Evolutionary conservation across 2,329 filamentous ascomycete species (phyloP), one percentile per base, ranked within the genome.

Genomic region (Phialophora verrucosa): DNA sequence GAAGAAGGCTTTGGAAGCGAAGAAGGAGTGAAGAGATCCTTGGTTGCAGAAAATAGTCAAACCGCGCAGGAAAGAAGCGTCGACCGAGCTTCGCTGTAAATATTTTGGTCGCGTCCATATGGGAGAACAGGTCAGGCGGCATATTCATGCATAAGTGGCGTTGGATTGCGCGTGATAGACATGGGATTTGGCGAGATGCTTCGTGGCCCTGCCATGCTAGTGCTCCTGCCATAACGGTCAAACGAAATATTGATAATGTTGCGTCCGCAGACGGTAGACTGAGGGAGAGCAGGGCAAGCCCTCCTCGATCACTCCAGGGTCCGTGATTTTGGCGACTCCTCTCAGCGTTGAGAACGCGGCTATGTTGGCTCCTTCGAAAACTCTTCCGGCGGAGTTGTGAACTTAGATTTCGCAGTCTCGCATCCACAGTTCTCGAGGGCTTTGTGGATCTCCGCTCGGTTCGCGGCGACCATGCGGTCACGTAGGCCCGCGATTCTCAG

Each of bases 371-470:
- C 38, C 38, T 20, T 44, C 6, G 38, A 17, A 44, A n/a, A 44
- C 5, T 7, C 17, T 44, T 44, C 1, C 17, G 17, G 38, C 38
- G 38, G 38, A 44, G 38, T n/a, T n/a, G 38, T 44, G 7, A 17
- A 20, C 11, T 20, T 53, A 20, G 23, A 23, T 54, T n/a, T 44
- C 17, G 38, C 38, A 8, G 62, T 42, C 23, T 42, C 50, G 49
- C 68, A 70, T 29, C 50, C 58, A 59, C 68, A 70, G 35, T 42
- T 64, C 25, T 64, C 62, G 6, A 70, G 47, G 11, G 68, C 68
- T 35, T 70, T 49, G 25, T n/a, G 29, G 27, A 70, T 68, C 20
- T 58, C 47, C 44, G 29, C 31, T 56, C 65, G 59, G 57, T 70
- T 70, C 23, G 62, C 27, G 12, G 14, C 59, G 20, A 70, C 57